phyloP scores from a whole-genome alignment of 2,329 filamentous ascomycete genomes.

The Coniochaeta sp. region DNA sequence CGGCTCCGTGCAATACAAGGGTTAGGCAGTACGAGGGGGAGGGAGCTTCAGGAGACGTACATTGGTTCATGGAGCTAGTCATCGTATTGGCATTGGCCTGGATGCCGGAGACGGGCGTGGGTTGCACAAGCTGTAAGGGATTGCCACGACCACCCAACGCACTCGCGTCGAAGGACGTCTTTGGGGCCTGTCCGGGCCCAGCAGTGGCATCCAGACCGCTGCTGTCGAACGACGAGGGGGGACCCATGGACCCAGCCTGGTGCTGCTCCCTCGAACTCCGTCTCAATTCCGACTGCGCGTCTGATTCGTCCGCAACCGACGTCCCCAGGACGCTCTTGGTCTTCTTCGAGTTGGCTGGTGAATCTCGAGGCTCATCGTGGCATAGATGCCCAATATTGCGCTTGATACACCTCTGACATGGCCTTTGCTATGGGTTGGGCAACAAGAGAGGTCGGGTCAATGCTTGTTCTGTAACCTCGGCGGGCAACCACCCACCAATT shows the following conservation, averaged over 20 bases:
- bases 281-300: slow-evolving; percentile 42
- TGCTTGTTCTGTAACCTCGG: slow-evolving; percentile 21
- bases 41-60: slow-evolving; percentile 52
- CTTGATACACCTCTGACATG: slow-evolving; percentile 96
- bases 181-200: slow-evolving; percentile 29
- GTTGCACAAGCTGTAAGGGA: slow-evolving; percentile 64
- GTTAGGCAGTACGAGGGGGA: slow-evolving; percentile 6
- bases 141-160: slow-evolving; percentile 42
- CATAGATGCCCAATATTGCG: slow-evolving; percentile 97
- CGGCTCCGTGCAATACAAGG: slow-evolving; percentile 4
- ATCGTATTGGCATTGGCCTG: slow-evolving; percentile 53
- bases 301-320: slow-evolving; percentile 54
- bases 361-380: slow-evolving; percentile 92
- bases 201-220: slow-evolving; percentile 14
- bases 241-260: slow-evolving; percentile 49
- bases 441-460: slow-evolving; percentile 14
- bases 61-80: slow-evolving; percentile 60
- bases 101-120: slow-evolving; percentile 59
- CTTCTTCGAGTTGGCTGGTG: slow-evolving; percentile 62
- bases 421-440: slow-evolving; percentile 64
- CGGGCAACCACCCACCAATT: slow-evolving; percentile 4
- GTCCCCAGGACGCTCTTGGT: slow-evolving; percentile 57
- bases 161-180: slow-evolving; percentile 34
- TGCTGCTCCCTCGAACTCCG: slow-evolving; percentile 49
- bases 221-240: slow-evolving; percentile 36